Base-by-base conservation (phyloP, 2,329 filamentous ascomycete species). In the Fusarium buxicola region DNA sequence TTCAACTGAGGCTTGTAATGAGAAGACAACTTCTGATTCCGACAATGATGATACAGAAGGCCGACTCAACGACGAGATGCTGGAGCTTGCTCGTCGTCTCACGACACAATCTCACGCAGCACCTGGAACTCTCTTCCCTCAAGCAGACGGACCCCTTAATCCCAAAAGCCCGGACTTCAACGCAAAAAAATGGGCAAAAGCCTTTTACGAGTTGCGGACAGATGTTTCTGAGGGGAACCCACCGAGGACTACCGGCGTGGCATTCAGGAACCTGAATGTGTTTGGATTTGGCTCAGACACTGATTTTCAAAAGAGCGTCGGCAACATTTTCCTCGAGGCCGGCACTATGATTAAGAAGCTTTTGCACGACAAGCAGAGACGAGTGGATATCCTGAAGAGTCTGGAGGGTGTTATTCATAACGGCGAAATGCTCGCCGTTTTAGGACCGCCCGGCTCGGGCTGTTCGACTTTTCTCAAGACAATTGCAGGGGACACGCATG, bases 401-500 rank as follows among this genome's bases (percentile, higher is more conserved):
- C 84, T 89, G 55, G 87, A 91, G 63, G 89, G 89, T 5, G 69
- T 91, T 0, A 83, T 91, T 2, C 80, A 85, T 62, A 84, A 82
- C 55, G 89, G 89, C 32, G 89, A 92, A 78, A 89, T 92, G 86
- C 75, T 91, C 24, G 86, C 91, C 15, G 89, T 91, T 2, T 80
- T 92, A 25, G 89, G 89, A 9, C 89, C 88, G 43, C 89, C 89
- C 13, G 84, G 84, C 11, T 82, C 83, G 11, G 89, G 89, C 35
- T 95, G 92, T 74, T 91, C 89, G 8, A 95, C 92, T 1, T 87
- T 95, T 61, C 80, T 95, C 47, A 94, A 94, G 78, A 90, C 91
- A 0, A 85, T 95, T 62, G 85, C 91, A 1, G 91, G 92, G 50
- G 91, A 94, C 75, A 91, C 89, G 4, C 88, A 92, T 65, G 92